These are phyloP conservation scores for Lobosporangium transversale DNA, from an alignment of 192 early-diverging fungal genomes.

Conservation along the genomic window DNA sequence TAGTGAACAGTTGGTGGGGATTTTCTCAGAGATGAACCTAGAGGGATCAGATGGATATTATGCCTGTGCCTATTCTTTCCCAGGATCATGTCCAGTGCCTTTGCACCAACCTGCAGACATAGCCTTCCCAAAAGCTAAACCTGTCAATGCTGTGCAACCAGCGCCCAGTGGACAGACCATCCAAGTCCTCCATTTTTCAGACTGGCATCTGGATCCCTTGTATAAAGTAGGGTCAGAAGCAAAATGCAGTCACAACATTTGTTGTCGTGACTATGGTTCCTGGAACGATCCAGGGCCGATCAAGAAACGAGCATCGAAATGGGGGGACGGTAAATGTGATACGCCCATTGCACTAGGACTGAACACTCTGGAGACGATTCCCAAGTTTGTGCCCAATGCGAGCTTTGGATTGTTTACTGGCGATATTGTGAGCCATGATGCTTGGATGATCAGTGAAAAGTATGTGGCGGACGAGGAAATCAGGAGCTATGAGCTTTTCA, in stretches of 20 bases:
- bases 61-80: constrained; percentile 43
- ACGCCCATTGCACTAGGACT: constrained; percentile 58
- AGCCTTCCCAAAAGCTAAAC: constrained; percentile 59
- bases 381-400: constrained; percentile 43
- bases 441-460: constrained; percentile 60
- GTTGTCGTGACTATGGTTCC: constrained; percentile 56
- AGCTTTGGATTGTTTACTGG: constrained; percentile 66
- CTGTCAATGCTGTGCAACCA: constrained; percentile 31
- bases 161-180: constrained; percentile 49
- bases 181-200: constrained; percentile 61
- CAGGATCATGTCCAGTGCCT: constrained; percentile 42
- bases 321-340: constrained; percentile 63
- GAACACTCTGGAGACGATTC: constrained; percentile 57
- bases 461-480: constrained; percentile 33
- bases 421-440: constrained; percentile 63
- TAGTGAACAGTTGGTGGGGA: constrained; percentile 23
- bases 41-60: constrained; percentile 43
- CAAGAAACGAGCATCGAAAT: constrained; percentile 44
- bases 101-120: constrained; percentile 30
- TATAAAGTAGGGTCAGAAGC: constrained; percentile 59
- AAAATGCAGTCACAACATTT: constrained; percentile 62
- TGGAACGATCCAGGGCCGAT: constrained; percentile 50
- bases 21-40: constrained; percentile 43
- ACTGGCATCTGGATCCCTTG: constrained; percentile 65
- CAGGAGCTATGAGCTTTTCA: constrained; percentile 49